These are phyloP conservation scores for Barnettozyma populi DNA, from an alignment of 805 yeast genomes.

Conservation along the genomic window DNA sequence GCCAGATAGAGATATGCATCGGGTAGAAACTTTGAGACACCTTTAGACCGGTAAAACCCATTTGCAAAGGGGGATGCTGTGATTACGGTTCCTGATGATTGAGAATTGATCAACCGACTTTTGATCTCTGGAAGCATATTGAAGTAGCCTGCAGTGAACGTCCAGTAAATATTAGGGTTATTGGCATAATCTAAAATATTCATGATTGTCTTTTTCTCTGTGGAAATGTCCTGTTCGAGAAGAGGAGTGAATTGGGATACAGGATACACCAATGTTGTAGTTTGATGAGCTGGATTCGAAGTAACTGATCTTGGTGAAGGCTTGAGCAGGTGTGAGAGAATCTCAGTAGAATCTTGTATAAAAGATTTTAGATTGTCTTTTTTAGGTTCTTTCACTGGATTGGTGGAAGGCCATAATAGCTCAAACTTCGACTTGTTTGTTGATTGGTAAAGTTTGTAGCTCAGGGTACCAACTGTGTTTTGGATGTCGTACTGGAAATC, in stretches of 20 bases:
- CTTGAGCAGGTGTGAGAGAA: conserved; percentile 53
- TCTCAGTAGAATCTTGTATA: conserved; percentile 47
- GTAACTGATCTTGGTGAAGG: conserved; percentile 10
- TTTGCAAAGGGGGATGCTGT: conserved; percentile 94
- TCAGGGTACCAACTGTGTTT: conserved; percentile 56
- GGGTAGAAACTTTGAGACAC: conserved; percentile 77
- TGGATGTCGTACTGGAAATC: conserved; percentile 76
- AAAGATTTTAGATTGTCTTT: conserved; percentile 45
- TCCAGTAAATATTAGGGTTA: conserved; percentile 59
- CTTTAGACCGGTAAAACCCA: conserved; percentile 82
- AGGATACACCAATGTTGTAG: conserved; percentile 74
- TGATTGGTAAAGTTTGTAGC: conserved; percentile 56
- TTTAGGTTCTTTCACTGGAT: conserved; percentile 64
- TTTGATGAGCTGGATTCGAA: conserved; percentile 7
- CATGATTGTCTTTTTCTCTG: conserved; percentile 72
- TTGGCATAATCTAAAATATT: conserved; percentile 53
- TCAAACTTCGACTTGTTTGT: conserved; percentile 43
- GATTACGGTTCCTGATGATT: conserved; percentile 63
- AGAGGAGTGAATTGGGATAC: conserved; percentile 88
- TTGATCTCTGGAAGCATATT: conserved; percentile 79
- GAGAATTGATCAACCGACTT: conserved; percentile 48
- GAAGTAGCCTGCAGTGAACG: conserved; percentile 95
- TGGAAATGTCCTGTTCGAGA: conserved; percentile 60
- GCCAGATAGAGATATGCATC: conserved; percentile 81
- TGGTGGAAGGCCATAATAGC: conserved; percentile 69